Evolutionary conservation across 2,329 filamentous ascomycete genomes (phyloP).

Genomic region (Aspergillus ochraceus): DNA sequence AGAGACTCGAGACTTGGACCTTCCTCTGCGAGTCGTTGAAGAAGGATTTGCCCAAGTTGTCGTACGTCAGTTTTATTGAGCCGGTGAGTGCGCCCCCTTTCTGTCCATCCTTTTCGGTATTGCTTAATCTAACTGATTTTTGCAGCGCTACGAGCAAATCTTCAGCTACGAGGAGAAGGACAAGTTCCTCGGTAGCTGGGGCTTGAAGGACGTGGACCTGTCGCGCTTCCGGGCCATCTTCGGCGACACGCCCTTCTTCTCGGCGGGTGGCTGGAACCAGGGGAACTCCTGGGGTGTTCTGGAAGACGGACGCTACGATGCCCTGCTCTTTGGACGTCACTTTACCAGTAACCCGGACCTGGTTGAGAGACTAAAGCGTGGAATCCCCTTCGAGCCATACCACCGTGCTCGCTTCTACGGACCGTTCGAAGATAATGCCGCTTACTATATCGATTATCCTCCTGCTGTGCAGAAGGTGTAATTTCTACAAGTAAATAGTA

Average conservation of each 20-base stretch:
- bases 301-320: conserved; percentile 51
- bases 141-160: conserved; percentile 53
- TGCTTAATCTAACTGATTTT: neutral
- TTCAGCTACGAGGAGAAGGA: conserved; percentile 52
- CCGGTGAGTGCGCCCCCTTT: conserved; percentile 33
- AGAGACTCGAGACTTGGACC: conserved; percentile 56
- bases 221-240: conserved; percentile 53
- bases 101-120: neutral
- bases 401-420: conserved; percentile 49
- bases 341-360: conserved; percentile 54
- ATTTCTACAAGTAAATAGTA: neutral
- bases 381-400: conserved; percentile 42
- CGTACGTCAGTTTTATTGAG: conserved; percentile 59
- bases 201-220: conserved; percentile 47
- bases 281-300: conserved; percentile 52
- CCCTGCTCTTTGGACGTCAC: conserved; percentile 48
- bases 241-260: conserved; percentile 55
- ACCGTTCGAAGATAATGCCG: conserved; percentile 34
- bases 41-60: conserved; percentile 42
- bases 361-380: conserved; percentile 45
- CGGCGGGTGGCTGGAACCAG: conserved; percentile 56
- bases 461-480: conserved; percentile 5
- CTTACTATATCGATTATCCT: conserved; percentile 33
- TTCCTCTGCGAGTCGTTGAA: conserved; percentile 53
- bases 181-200: conserved; percentile 50